Evolutionary conservation across 148 eudicot species (phyloP), one percentile per base, ranked within the genome.

Genomic region (Persicaria tinctoria): DNA sequence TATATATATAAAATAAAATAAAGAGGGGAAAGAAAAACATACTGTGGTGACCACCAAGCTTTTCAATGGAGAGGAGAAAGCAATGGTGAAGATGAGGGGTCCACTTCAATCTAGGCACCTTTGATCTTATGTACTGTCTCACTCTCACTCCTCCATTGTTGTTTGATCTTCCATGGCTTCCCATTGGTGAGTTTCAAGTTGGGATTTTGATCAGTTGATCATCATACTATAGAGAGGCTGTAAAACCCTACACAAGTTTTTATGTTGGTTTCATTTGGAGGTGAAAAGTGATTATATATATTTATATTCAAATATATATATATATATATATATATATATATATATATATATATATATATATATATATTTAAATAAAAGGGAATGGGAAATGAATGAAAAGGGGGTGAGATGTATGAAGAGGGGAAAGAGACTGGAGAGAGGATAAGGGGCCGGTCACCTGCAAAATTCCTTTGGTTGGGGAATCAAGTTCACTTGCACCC

Each of bases 31-130:
- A 18, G 11, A 41, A 59, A 84, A 93, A 32, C 41, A 32, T 32
- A 32, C 98, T 91, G 46, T 90, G 64, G 77, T 88, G 93, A 72
- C 98, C 98, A 32, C 98, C 98, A 66, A 94, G 97, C 9, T 82
- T 86, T 5, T 91, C 79, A 78, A 94, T 90, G 74, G 98, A 96
- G 62, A 86, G 84, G 78, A 94, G 79, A 60, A 94, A 94, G 73
- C 89, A 88, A 72, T 80, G 85, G 74, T 94, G 98, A 80, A 94
- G 98, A 75, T 91, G 92, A 74, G 97, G 96, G 63, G 98, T 94
- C 98, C 98, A 94, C 75, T 93, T 85, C 54, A 94, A 79, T 12
- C 98, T 86, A 9, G 98, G 98, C 18, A 94, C 97, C 69, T 94
- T 94, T 45, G 98, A 94, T 82, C 98, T 82, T 38, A 94, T 74